Base-by-base conservation (phyloP, 768 basidiomycete species). In the Guyanaporus albipodus region DNA sequence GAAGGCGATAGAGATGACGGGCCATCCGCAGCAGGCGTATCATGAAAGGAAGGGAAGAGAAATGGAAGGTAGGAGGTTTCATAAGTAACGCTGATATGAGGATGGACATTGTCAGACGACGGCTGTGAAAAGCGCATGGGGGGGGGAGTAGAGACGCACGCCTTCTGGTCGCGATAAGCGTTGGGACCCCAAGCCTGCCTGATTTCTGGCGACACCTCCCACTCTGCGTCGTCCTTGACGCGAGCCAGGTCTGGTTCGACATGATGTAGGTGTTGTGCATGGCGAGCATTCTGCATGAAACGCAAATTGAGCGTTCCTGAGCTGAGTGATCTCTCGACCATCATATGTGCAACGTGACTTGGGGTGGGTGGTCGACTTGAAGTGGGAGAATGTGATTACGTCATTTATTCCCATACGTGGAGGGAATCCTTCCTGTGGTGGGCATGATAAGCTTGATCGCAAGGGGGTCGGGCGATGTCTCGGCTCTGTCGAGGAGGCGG, bases 271-370 rank as follows among this genome's bases (percentile, higher is more conserved):
- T 76, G 71, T 49, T 81, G 79, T 18, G 76, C 70, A 2, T 78
- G 73, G 2, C 78, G 75, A 0, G 83, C 79, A 66, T 83, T 83
- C 62, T 83, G 84, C 84, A 86, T 86, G 60, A 86, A 86, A 2
- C 78, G 76, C 35, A 87, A 72, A 54, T 78, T 77, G 8, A 85
- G 70, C 0, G 83, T 85, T 23, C 82, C 74, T 22, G 72, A 75
- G 63, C 84, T 86, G 29, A 86, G 70, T 3, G 73, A 70, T 63
- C 80, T 83, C 24, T 68, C 67, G 27, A 33, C 48, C 65, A 64
- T 44, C 11, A 11, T 23, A 14, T 3, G 34, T 11, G 6, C 4
- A n/a, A 19, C 22, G 6, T 22, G 6, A 26, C 12, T 10, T 38
- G n/a, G 23, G 10, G 22, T n/a, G 21, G 17, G 32, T 38, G 10